Conservation (phyloP, 2,329 filamentous ascomycete genomes). For the Aspergillus oerlinghausenensis region DNA sequence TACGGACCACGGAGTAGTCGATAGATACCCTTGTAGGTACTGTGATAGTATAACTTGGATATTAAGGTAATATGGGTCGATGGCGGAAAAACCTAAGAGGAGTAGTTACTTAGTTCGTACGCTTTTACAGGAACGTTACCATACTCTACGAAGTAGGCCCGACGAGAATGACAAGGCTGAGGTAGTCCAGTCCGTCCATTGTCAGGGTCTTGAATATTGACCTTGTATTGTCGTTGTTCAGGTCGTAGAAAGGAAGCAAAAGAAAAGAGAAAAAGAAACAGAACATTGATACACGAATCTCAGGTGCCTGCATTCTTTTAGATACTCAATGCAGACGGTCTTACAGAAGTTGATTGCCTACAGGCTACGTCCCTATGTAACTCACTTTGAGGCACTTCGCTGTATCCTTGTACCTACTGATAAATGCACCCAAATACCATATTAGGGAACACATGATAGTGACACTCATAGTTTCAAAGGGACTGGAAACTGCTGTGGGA, state of each 20-base stretch:
- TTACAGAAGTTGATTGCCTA: background rate
- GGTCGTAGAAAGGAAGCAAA: background rate
- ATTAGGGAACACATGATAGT: background rate
- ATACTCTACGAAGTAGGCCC: background rate
- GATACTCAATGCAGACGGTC: background rate
- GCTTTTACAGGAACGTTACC: background rate
- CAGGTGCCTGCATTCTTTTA: background rate
- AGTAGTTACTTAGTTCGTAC: background rate
- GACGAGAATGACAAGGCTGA: background rate
- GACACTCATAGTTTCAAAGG: background rate
- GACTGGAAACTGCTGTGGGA: background rate
- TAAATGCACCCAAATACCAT: background rate
- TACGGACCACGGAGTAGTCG: background rate
- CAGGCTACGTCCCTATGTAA: background rate
- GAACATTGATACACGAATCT: background rate
- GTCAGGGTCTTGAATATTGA: background rate
- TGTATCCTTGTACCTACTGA: background rate
- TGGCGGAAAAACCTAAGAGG: background rate
- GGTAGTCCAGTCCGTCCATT: background rate
- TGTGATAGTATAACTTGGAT: background rate
- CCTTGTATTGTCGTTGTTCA: background rate
- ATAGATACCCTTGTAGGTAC: background rate
- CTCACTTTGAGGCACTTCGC: background rate
- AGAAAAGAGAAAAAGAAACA: background rate
- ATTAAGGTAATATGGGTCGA: background rate